Evolutionary conservation across 768 basidiomycete species (phyloP).

Genomic region (Serendipita indica): DNA sequence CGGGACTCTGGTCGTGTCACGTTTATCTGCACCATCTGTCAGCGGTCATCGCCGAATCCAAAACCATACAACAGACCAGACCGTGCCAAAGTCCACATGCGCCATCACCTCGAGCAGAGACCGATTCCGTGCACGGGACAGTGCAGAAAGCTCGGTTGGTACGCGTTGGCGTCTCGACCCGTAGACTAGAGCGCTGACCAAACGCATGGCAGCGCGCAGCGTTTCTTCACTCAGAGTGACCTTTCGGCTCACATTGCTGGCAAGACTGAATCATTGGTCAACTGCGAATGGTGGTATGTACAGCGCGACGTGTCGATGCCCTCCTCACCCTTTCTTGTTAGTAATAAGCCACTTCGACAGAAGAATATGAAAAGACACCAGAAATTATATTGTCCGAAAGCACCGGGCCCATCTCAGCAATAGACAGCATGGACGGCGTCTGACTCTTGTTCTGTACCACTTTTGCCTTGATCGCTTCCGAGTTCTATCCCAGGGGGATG

Average conservation of each 20-base stretch:
- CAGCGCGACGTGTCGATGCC: neutral
- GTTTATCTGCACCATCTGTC: neutral
- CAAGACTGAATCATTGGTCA: neutral
- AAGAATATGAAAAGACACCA: neutral
- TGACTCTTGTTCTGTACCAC: too few relatives aligned
- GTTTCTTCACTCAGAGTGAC: neutral
- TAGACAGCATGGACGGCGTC: too few relatives aligned
- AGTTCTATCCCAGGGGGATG: too few relatives aligned
- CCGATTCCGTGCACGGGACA: neutral
- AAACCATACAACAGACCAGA: neutral
- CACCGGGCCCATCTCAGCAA: too few relatives aligned
- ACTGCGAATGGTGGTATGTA: neutral
- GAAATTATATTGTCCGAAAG: neutral
- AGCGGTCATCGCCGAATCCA: neutral
- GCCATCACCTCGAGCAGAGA: constrained; percentile 1
- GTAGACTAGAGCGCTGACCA: neutral
- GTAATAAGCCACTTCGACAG: neutral
- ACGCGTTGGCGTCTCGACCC: neutral
- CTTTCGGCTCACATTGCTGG: neutral
- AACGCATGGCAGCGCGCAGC: neutral
- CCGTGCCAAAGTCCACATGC: neutral
- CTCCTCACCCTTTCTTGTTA: neutral
- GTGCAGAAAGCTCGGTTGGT: neutral
- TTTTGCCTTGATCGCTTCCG: too few relatives aligned
- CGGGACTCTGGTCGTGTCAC: neutral